Evolutionary conservation across 192 early-diverging fungal genomes (phyloP), one percentile per base, ranked within the genome.

Genomic region (Backusella australiensis): DNA sequence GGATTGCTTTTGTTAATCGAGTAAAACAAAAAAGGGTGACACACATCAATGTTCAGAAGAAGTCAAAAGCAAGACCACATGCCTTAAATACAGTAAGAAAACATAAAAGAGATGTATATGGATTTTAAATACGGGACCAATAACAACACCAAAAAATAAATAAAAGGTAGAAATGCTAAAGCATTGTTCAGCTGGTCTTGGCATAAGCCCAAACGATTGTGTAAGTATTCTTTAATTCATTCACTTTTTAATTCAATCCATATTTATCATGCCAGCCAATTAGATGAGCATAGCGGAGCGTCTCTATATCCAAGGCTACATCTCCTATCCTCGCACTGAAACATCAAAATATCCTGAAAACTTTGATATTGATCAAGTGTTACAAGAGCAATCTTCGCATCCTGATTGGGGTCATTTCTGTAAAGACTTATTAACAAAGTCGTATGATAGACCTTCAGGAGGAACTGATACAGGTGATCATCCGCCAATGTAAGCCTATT

Each of bases 271-370:
- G 1, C 34, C 7, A 67, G 38, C 6, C 21, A 32, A 39, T 17
- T 53, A 85, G 85, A 86, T 86, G 85, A 63, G 68, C n/a, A 79
- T 82, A 23, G 84, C 85, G 1, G 85, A 86, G 41, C 76, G 84
- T 44, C 77, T 86, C n/a, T 86, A 86, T 75, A 85, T 69, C 5
- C 80, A 82, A 76, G 86, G 86, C 14, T 87, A 85, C 35, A 87
- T 87, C 19, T 86, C 84, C 21, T 87, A 87, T 80, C 86, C 86
- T 32, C 85, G 86, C 21, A 87, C 86, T 7, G 86, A 87, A 77
- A 87, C 86, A 6, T 76, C 83, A 14, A 46, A 74, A 56, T 87
- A 89, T 74, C 80, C 86, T 4, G 34, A 71, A 34, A 85, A 75
- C 29, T 87, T 89, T 77, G 86, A 87, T 75, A 46, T 87, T 7